Base-by-base conservation (phyloP, 768 basidiomycete genomes). In the Lactifluus subvellereus region DNA sequence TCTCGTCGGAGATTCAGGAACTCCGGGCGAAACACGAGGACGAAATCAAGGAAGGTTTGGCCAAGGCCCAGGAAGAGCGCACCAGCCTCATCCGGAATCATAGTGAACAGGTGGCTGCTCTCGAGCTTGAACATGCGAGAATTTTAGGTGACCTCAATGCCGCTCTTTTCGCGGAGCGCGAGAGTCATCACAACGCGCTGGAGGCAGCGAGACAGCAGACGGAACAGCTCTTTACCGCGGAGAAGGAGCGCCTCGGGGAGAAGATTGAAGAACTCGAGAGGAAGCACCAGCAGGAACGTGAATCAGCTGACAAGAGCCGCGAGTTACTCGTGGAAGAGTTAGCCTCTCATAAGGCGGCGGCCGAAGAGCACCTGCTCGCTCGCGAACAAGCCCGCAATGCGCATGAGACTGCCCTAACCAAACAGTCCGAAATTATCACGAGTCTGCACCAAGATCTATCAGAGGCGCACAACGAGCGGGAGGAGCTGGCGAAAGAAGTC, bases 401-500 rank as follows among this genome's bases (percentile, higher is more conserved):
- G 22, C 77, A 77, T 63, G 74, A 83, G 64, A 71, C 74, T 40
- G 76, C 78, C 1, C 57, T 89, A 37, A 72, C 73, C 27, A 79
- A 85, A 70, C 88, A 88, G 70, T 68, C 76, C 2, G 69, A 71
- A 18, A 69, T 72, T 30, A 79, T 89, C 61, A 71, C 71, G 42
- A 71, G 72, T 10, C 72, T 87, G 69, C 79, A 88, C 66, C 71
- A 78, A 60, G 78, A 84, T 57, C 73, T 92, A 4, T 67, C 75
- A 9, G 70, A 67, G 14, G 70, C 72, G 22, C 75, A 75, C 49
- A 72, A 71, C 27, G 76, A 81, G 60, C 78, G 78, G 18, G 75
- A 74, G 32, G 68, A 80, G 57, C 79, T 86, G 54, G 71, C 72
- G 14, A 58, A 70, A 33, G 75, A 79, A 58, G 65, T 79, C 50